These are phyloP conservation scores for Fusarium oxysporum DNA, from an alignment of 2,329 filamentous ascomycete species.

Conservation along the genomic window DNA sequence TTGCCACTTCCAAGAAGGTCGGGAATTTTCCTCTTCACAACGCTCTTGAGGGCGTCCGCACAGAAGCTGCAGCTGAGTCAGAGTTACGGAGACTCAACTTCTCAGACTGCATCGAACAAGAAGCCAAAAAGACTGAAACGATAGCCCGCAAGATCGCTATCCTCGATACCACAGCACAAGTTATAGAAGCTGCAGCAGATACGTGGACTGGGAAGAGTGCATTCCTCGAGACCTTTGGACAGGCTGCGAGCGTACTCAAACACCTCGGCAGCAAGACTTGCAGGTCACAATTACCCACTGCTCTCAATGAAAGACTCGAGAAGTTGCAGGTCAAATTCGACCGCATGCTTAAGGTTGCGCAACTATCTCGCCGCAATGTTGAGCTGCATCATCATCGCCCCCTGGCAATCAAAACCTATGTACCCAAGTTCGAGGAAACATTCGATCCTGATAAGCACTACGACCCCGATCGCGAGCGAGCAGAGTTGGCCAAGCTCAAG, in stretches of 20 bases:
- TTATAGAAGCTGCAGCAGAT: conserved; percentile 76
- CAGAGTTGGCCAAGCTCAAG: conserved; percentile 84
- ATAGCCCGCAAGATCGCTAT: conserved; percentile 66
- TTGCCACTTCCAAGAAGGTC: conserved; percentile 57
- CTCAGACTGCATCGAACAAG: conserved; percentile 63
- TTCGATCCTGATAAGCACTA: conserved; percentile 98
- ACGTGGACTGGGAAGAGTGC: conserved; percentile 79
- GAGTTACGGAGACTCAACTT: conserved; percentile 67
- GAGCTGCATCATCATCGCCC: conserved; percentile 90
- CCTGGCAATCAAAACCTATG: conserved; percentile 84
- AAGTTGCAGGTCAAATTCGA: conserved; percentile 61
- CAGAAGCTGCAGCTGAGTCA: conserved; percentile 57
- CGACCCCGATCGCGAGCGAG: conserved; percentile 91
- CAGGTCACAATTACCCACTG: conserved; percentile 61
- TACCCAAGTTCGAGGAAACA: conserved; percentile 95
- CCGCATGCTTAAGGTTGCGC: conserved; percentile 69
- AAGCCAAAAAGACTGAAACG: conserved; percentile 50
- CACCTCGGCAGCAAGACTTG: conserved; percentile 69
- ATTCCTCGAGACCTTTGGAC: conserved; percentile 83
- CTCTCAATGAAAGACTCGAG: conserved; percentile 55
- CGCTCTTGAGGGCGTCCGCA: conserved; percentile 62
- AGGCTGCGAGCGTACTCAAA: conserved; percentile 67
- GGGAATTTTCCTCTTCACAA: conserved; percentile 73
- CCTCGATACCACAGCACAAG: conserved; percentile 69
- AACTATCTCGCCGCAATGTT: conserved; percentile 78